phyloP scores from a whole-genome alignment of 2,329 filamentous ascomycete species.

The Hawksworthiomyces lignivorus region DNA sequence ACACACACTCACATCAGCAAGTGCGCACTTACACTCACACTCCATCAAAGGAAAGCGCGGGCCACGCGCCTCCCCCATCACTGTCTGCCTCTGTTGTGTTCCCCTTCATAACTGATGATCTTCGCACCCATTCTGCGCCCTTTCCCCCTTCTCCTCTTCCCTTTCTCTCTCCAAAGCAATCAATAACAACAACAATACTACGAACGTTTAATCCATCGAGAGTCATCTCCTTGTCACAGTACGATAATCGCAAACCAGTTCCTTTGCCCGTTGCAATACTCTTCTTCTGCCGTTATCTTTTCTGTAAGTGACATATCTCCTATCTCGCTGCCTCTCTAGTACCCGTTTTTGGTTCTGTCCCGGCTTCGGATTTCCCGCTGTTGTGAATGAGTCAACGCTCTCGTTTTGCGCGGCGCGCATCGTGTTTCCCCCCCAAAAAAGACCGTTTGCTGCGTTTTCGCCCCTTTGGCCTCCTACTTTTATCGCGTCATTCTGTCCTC shows the following conservation, averaged over 20 bases:
- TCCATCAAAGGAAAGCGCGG: constrained; percentile 9
- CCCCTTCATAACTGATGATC: constrained; percentile 20
- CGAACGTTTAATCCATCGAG: constrained; percentile 39
- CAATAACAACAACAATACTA: constrained; percentile 36
- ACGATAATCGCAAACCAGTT: constrained; percentile 47
- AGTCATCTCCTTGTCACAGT: constrained; percentile 53
- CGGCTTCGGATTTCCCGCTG: constrained; percentile 24
- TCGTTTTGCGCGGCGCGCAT: constrained; percentile 4
- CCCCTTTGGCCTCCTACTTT: not conserved
- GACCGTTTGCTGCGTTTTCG: not conserved
- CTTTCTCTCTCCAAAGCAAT: constrained; percentile 34
- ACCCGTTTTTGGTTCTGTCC: constrained; percentile 14
- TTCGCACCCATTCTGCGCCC: constrained; percentile 20
- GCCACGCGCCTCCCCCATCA: constrained; percentile 6
- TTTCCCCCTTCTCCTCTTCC: constrained; percentile 26
- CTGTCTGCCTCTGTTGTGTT: not conserved
- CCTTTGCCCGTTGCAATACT: constrained; percentile 31
- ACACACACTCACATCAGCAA: constrained; percentile 3
- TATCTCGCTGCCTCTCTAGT: constrained; percentile 18
- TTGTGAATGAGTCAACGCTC: constrained; percentile 27
- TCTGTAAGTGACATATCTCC: too few species aligned
- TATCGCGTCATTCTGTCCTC: not conserved
- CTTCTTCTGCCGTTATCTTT: constrained; percentile 6
- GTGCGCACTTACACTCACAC: constrained; percentile 1
- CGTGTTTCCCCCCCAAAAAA: constrained; percentile 24